Conservation (phyloP, 257 asterid species). For the Gentiana straminea region DNA sequence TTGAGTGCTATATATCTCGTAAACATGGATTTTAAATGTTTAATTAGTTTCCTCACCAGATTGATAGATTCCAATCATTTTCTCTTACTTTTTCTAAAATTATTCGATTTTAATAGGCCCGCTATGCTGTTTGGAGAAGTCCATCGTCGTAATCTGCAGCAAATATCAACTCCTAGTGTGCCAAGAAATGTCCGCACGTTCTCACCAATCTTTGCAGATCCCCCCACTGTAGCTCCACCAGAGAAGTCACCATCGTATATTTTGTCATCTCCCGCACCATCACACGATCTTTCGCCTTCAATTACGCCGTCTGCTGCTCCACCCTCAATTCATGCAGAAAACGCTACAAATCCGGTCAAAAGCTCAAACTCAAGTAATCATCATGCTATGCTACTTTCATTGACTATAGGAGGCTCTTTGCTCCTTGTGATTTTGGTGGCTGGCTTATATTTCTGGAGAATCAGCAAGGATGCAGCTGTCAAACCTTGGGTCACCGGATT, state of each 20-base stretch:
- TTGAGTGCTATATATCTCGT: no score
- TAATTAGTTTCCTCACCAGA: not conserved
- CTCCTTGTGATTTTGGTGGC: slow-evolving; percentile 28
- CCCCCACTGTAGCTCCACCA: not conserved
- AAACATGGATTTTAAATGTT: not conserved
- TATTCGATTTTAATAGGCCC: slow-evolving; percentile 30
- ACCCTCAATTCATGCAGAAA: slow-evolving; percentile 22
- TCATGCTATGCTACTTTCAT: slow-evolving; percentile 22
- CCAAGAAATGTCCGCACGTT: not conserved
- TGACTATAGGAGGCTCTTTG: slow-evolving; percentile 45
- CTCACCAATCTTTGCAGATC: not conserved
- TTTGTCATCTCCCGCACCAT: slow-evolving; percentile 9
- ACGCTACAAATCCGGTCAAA: slow-evolving; percentile 9
- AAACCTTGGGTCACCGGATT: slow-evolving; percentile 92
- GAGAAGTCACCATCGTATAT: slow-evolving; percentile 4
- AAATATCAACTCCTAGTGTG: not conserved
- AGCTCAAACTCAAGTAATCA: slow-evolving; percentile 5
- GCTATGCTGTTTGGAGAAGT: slow-evolving; percentile 19
- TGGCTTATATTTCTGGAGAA: slow-evolving; percentile 23
- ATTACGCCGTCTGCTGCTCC: slow-evolving; percentile 29
- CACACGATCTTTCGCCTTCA: slow-evolving; percentile 19
- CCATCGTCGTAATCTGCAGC: slow-evolving; percentile 34
- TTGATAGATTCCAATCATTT: not conserved
- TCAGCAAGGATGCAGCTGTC: slow-evolving; percentile 61
- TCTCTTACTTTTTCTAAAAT: slow-evolving; percentile 6